Base-by-base conservation (phyloP, 2,329 filamentous ascomycete species). In the Verticillium alfalfae region DNA sequence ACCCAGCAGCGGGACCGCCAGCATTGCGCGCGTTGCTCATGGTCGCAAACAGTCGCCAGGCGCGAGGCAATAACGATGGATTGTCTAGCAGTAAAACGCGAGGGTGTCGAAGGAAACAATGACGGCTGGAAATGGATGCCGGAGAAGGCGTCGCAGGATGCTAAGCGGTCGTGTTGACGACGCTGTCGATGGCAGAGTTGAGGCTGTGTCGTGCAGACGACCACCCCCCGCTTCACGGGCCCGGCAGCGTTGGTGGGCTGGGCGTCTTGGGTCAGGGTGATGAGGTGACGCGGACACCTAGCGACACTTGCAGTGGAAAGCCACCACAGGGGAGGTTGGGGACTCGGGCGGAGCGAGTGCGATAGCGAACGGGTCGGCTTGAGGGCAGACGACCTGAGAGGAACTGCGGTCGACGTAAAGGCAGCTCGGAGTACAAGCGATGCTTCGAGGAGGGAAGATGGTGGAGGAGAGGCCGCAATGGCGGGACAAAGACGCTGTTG, bases 351-450 rank as follows among this genome's bases (percentile, higher is more conserved):
- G 45, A 22, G 45, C 45, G 45, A 49, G n/a, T 66, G 58, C 26
- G 39, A 36, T 61, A 59, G 60, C 58, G 34, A 31, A 60, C 63
- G 55, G 59, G 71, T 79, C 67, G 77, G 76, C 64, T 66, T 60
- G 38, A 15, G 61, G 18, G 57, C 61, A 37, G 16, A 60, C 31
- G 57, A 56, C 49, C 55, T 49, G 39, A 22, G 60, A 16, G 13
- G 45, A 10, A 49, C 22, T 49, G n/a, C 45, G n/a, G n/a, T 49
- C 45, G 45, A 26, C 45, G n/a, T 18, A n/a, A 18, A 10, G 18
- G n/a, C 9, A 5, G 45, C 18, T 49, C 45, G 45, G 26, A 22
- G 45, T 22, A 49, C 45, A 26, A 37, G 45, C 18, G 45, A 49
- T 49, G 45, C 45, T n/a, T 49, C 45, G 18, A 49, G 45, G 16